phyloP scores from a whole-genome alignment of 805 yeast species.

The Brettanomyces sp. region DNA sequence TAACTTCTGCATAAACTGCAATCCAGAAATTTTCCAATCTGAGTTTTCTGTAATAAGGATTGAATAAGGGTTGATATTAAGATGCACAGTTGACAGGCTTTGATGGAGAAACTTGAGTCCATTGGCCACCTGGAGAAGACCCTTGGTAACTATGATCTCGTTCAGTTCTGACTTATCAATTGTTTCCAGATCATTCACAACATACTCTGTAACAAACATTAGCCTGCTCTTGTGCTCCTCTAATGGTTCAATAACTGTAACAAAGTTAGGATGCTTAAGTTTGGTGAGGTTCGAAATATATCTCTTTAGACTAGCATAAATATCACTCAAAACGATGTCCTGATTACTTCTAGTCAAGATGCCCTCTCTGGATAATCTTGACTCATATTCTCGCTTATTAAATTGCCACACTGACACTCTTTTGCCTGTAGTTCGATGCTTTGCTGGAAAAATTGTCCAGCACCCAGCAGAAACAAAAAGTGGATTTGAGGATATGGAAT shows the following conservation, averaged over 20 bases:
- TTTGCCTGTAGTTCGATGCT: constrained; percentile 50
- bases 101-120: constrained; percentile 79
- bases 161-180: constrained; percentile 44
- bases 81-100: constrained; percentile 63
- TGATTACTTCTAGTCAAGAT: constrained; percentile 39
- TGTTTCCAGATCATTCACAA: constrained; percentile 28
- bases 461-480: constrained; percentile 60
- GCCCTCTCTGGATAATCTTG: constrained; percentile 40
- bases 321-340: constrained; percentile 45
- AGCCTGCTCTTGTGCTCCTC: constrained; percentile 78
- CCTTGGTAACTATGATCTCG: constrained; percentile 65
- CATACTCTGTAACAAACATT: constrained; percentile 77
- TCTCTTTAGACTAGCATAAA: constrained; percentile 51
- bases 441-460: constrained; percentile 84
- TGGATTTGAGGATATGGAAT: constrained; percentile 62
- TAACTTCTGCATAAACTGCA: constrained; percentile 42
- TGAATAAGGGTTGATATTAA: constrained; percentile 70
- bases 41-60: constrained; percentile 72
- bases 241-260: constrained; percentile 77
- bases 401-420: constrained; percentile 78
- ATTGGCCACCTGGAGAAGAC: constrained; percentile 66
- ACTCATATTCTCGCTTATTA: constrained; percentile 69
- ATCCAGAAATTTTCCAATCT: constrained; percentile 90
- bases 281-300: constrained; percentile 70
- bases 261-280: constrained; percentile 80